These are phyloP conservation scores for Plantago major DNA, from an alignment of 257 asterid genomes.

Conservation along the genomic window DNA sequence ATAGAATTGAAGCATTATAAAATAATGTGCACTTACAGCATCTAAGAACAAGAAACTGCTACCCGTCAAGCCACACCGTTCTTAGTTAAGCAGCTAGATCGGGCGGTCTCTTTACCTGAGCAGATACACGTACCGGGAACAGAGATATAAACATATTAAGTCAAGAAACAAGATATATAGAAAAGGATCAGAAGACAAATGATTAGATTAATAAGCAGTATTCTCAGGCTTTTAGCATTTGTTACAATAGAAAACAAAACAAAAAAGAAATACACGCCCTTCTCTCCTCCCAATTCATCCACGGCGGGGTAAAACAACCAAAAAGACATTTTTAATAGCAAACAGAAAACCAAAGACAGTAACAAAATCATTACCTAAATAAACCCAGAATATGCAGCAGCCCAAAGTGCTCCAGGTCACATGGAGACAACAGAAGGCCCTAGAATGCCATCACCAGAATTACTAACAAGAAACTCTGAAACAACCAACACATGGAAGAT, in stretches of 20 bases:
- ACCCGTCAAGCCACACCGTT: slow-evolving; percentile 64
- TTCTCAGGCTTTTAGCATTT: too few relatives aligned
- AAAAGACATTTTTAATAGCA: too few relatives aligned
- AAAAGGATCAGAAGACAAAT: neutral
- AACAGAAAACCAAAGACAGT: neutral
- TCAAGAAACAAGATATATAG: neutral
- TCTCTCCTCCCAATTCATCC: too few relatives aligned
- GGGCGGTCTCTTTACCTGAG: slow-evolving; percentile 30
- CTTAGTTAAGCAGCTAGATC: slow-evolving; percentile 59
- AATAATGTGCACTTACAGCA: slow-evolving; percentile 31
- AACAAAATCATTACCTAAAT: slow-evolving; percentile 39
- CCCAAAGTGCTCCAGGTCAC: slow-evolving; percentile 73
- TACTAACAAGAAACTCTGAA: slow-evolving; percentile 52
- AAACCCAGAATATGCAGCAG: slow-evolving; percentile 57
- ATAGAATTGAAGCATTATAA: neutral
- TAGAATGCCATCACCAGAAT: slow-evolving; percentile 62
- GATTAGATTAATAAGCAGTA: too few relatives aligned
- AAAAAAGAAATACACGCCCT: too few relatives aligned
- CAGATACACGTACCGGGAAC: neutral
- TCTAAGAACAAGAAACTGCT: slow-evolving; percentile 47
- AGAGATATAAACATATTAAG: neutral
- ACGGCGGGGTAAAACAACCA: neutral
- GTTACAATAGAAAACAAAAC: too few relatives aligned
- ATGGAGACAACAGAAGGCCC: slow-evolving; percentile 61
- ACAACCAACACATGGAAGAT: slow-evolving; percentile 50